A percentile compares a stretch with the other conserved stretches of the same genome.
phyloP scores from a whole-genome alignment of 2,329 filamentous ascomycete species.

The Diaporthe vexans region DNA sequence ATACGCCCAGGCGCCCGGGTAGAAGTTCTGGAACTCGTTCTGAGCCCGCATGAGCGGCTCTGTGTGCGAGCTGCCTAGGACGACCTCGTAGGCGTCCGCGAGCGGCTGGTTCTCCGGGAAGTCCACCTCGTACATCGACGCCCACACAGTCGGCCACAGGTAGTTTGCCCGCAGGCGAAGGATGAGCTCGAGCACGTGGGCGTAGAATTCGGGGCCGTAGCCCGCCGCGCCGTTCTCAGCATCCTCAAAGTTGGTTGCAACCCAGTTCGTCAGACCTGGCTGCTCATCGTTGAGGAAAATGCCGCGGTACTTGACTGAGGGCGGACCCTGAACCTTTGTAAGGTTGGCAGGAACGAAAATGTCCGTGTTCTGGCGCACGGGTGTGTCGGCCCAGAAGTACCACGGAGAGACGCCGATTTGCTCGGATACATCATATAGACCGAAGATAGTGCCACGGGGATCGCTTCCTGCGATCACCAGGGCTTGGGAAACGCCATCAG shows the following conservation, averaged over 20 bases:
- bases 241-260: conserved; percentile 59
- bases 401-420: conserved; percentile 81
- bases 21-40: conserved; percentile 68
- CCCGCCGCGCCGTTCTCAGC: conserved; percentile 60
- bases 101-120: conserved; percentile 77
- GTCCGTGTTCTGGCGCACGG: conserved; percentile 62
- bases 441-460: conserved; percentile 75
- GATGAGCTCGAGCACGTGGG: conserved; percentile 78
- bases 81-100: conserved; percentile 80
- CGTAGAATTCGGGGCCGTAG: conserved; percentile 75
- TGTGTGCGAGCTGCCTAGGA: conserved; percentile 80
- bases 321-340: conserved; percentile 68
- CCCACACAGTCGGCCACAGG: conserved; percentile 78
- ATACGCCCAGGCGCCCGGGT: conserved; percentile 77
- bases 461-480: conserved; percentile 79
- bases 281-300: conserved; percentile 81
- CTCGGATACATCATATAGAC: conserved; percentile 79
- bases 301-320: conserved; percentile 76
- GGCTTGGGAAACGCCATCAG: conserved; percentile 68
- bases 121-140: conserved; percentile 79
- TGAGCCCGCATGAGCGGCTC: conserved; percentile 78
- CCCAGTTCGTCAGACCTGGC: conserved; percentile 77
- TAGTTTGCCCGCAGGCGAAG: conserved; percentile 80
- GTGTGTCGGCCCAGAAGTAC: conserved; percentile 78
- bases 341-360: conserved; percentile 66